A percentile compares a stretch with the other conserved stretches of the same genome.
phyloP scores from a whole-genome alignment of 805 yeast genomes.

The Alloascoidea hylecoeti region DNA sequence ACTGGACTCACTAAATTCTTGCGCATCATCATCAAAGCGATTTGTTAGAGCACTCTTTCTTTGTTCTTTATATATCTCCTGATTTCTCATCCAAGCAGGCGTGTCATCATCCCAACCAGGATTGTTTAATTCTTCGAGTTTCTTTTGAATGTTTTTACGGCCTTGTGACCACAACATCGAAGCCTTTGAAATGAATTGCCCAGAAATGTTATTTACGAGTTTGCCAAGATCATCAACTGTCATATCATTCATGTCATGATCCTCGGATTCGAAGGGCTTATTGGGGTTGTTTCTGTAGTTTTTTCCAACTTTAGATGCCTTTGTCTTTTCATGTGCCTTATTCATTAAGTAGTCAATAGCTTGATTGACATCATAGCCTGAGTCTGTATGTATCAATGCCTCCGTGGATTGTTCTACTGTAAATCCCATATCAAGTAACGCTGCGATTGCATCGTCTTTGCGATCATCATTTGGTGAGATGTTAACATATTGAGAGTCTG shows the following conservation, averaged over 20 bases:
- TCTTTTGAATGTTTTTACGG: conserved; percentile 43
- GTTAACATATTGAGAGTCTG: conserved; percentile 9
- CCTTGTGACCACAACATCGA: conserved; percentile 44
- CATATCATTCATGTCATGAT: conserved; percentile 6
- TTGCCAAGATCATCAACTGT: conserved; percentile 21
- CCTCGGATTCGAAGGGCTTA: background rate
- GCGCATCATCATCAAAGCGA: conserved; percentile 9
- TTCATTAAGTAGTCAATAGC: conserved; percentile 59
- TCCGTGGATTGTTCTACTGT: conserved; percentile 39
- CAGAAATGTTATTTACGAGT: conserved; percentile 36
- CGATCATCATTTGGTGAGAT: conserved; percentile 6
- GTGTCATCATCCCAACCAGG: conserved; percentile 18
- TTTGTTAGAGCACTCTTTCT: conserved; percentile 10
- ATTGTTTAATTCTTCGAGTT: conserved; percentile 39
- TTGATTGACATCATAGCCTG: conserved; percentile 42
- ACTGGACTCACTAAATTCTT: conserved; percentile 5
- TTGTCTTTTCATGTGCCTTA: conserved; percentile 31
- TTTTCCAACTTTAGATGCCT: conserved; percentile 15
- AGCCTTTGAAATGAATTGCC: conserved; percentile 45
- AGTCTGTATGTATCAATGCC: conserved; percentile 37
- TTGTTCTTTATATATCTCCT: conserved; percentile 28
- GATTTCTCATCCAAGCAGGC: conserved; percentile 72
- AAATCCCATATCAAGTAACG: conserved; percentile 72
- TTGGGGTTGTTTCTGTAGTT: background rate
- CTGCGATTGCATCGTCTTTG: conserved; percentile 34